Base-by-base conservation (phyloP, 352 stramenopile genomes). In the Pythium scleroteichum region DNA sequence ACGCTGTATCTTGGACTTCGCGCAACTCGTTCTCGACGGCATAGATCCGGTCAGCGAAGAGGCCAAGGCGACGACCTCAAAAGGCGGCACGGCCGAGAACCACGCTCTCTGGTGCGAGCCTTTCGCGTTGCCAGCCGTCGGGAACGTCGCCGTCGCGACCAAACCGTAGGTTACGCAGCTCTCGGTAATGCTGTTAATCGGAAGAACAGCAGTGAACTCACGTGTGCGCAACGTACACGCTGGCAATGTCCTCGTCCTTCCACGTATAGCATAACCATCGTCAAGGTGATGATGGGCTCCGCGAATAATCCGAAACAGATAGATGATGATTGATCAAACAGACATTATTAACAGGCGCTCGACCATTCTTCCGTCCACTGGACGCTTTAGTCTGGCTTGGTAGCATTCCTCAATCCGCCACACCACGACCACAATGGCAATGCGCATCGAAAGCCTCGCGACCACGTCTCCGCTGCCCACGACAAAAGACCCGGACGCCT, bases 101-200 rank as follows among this genome's bases (percentile, higher is more conserved):
- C 56, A 64, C 26, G 32, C 56, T 38, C 56, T 64, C 2, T 64
- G 56, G 56, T n/a, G 47, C 39, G 26, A 14, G 23, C 45, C 45
- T 12, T 63, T 56, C 35, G 22, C 55, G 32, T 56, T 63, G 22
- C 55, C 54, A 24, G 42, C 42, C 23, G 19, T 54, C 4, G 54
- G 42, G 3, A 49, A 54, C 54, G 35, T 62, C 7, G 54, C 54
- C 9, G 8, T 62, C 24, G 56, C 56, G 32, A 55, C 33, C 33
- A 64, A 57, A 19, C 46, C 53, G 52, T 44, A 3, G 47, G 23
- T n/a, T 39, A 29, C n/a, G 39, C 29, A 16, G 23, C n/a, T n/a
- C n/a, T n/a, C n/a, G n/a, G n/a, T n/a, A n/a, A n/a, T n/a, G n/a
- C n/a, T n/a, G n/a, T n/a, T n/a, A n/a, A 48, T 23, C 20, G 24